phyloP scores from a whole-genome alignment of 768 basidiomycete genomes.

The Chalciporus sphaerocephalus region DNA sequence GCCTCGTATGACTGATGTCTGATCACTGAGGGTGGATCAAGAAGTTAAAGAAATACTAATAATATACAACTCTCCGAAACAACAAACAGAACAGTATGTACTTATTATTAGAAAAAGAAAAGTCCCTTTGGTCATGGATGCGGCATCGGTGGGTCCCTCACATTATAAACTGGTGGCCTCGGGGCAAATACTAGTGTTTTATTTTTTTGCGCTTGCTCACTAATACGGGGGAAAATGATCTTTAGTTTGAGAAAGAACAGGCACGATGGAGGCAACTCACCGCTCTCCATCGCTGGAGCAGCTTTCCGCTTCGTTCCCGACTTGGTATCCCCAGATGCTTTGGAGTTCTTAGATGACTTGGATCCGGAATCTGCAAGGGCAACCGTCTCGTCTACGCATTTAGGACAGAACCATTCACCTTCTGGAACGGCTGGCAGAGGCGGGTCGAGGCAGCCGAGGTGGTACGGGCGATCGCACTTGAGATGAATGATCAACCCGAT shows the following conservation, averaged over 20 bases:
- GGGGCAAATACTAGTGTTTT: no score
- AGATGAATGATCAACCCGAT: constrained; percentile 5
- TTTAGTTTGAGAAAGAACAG: not conserved
- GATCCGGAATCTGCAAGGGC: constrained; percentile 31
- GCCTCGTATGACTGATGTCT: no score
- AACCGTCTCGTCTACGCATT: constrained; percentile 58
- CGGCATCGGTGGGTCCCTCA: not conserved
- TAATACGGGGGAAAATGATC: constrained; percentile 9
- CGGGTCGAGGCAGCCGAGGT: constrained; percentile 75
- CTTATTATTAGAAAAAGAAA: not conserved
- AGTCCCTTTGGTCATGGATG: not conserved
- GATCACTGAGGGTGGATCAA: no score
- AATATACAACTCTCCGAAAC: constrained; percentile 15
- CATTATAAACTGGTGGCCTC: no score
- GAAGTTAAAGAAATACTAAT: constrained; percentile 21
- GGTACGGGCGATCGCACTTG: constrained; percentile 88
- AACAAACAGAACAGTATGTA: not conserved
- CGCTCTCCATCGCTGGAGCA: constrained; percentile 32
- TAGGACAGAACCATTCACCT: constrained; percentile 90
- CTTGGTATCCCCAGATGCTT: constrained; percentile 19
- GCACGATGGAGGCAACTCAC: constrained; percentile 28
- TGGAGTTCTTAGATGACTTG: constrained; percentile 14
- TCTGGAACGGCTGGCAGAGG: constrained; percentile 75
- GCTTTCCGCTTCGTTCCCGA: constrained; percentile 46
- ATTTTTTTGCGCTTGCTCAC: constrained; percentile 40